These are phyloP conservation scores for Xylaria digitata DNA, from an alignment of 2,329 filamentous ascomycete species.

Conservation along the genomic window DNA sequence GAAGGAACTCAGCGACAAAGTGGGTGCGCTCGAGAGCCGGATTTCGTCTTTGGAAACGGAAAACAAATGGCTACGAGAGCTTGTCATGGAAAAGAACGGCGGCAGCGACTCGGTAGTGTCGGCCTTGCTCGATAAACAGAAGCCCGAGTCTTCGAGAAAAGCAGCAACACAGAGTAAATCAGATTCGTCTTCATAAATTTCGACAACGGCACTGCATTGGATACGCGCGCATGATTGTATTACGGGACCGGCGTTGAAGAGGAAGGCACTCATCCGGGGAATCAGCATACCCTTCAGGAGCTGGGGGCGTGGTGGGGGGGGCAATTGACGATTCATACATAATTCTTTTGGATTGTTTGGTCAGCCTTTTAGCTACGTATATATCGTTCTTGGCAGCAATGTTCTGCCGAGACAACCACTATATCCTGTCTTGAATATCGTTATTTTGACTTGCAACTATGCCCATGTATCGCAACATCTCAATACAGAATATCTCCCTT, in stretches of 20 bases:
- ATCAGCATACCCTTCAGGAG: constrained; percentile 28
- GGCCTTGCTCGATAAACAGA: constrained; percentile 64
- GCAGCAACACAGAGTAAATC: constrained; percentile 36
- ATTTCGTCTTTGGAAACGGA: constrained; percentile 74
- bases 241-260: constrained; percentile 38
- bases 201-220: constrained; percentile 16
- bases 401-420: constrained; percentile 23
- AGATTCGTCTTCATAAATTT: constrained; percentile 31
- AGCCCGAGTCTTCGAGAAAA: constrained; percentile 47
- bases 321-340: constrained; percentile 24
- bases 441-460: background rate
- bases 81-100: constrained; percentile 87
- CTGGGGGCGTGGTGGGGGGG: constrained; percentile 12
- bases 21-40: constrained; percentile 75
- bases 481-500: background rate
- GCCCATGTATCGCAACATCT: background rate
- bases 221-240: constrained; percentile 36
- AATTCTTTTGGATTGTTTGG: constrained; percentile 18
- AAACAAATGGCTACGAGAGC: constrained; percentile 60
- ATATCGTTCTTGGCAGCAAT: constrained; percentile 36
- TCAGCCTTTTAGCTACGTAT: constrained; percentile 24
- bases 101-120: constrained; percentile 64
- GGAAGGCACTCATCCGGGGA: constrained; percentile 26
- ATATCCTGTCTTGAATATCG: background rate
- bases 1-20: constrained; percentile 86